Conservation (phyloP, 73 alveolate genomes). For the Symbiodinium natans region DNA sequence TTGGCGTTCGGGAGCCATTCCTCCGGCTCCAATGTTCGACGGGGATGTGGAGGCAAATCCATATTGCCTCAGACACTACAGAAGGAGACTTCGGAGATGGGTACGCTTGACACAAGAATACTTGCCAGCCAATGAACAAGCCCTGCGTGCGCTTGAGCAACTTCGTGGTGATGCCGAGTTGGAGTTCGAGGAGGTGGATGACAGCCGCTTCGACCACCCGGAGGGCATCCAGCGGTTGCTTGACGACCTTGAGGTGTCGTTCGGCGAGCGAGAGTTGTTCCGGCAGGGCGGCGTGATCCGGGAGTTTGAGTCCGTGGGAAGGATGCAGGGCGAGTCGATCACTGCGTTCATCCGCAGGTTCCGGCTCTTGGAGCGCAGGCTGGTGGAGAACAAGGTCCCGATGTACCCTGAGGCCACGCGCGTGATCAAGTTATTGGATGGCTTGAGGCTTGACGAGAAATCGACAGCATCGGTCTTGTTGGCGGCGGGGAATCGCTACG, state of each 20-base stretch:
- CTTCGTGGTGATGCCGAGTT: slow-evolving; percentile 13
- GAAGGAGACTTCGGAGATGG: not conserved
- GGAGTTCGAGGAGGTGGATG: slow-evolving; percentile 7
- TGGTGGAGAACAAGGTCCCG: not conserved
- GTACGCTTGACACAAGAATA: not conserved
- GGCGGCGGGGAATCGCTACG: slow-evolving; percentile 23
- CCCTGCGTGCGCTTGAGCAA: not conserved
- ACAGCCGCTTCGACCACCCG: not conserved
- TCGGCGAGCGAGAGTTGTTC: slow-evolving; percentile 21
- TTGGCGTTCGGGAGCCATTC: slow-evolving; percentile 2
- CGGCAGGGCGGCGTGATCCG: slow-evolving; percentile 27
- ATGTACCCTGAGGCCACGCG: not conserved
- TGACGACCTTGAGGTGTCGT: not conserved
- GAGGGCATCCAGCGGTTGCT: not conserved
- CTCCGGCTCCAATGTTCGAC: not conserved
- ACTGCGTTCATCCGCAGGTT: not conserved
- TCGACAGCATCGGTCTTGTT: not conserved
- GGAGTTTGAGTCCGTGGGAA: not conserved
- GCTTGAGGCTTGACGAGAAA: not conserved
- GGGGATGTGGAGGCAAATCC: slow-evolving; percentile 17
- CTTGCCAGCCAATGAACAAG: slow-evolving; percentile 24
- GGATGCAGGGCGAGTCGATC: not conserved
- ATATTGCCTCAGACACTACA: slow-evolving; percentile 1
- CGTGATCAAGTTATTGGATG: slow-evolving; percentile 11
- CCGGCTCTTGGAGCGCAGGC: not conserved